Conservation (phyloP, 2,329 filamentous ascomycete genomes). For the Xylaria sp. region DNA sequence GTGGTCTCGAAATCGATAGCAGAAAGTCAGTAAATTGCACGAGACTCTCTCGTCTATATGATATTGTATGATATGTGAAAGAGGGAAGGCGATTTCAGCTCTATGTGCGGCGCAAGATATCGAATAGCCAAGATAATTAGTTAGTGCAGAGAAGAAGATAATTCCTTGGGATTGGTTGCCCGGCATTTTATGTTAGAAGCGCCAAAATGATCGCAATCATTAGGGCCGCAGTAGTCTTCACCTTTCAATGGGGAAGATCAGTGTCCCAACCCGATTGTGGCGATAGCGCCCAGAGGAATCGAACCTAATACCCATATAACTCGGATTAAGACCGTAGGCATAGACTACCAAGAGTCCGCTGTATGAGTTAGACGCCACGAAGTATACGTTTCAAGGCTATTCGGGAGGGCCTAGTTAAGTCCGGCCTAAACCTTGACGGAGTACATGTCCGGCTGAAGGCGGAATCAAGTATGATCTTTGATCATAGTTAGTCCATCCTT, state of each 20-base stretch:
- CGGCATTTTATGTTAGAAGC: background rate
- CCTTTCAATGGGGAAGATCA: background rate
- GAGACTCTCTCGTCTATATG: background rate
- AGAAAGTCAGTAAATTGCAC: background rate
- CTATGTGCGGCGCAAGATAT: background rate
- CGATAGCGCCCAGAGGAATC: background rate
- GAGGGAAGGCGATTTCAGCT: background rate
- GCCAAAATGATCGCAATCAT: background rate
- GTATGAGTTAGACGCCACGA: background rate
- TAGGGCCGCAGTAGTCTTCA: conserved; percentile 9
- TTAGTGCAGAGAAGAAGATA: background rate
- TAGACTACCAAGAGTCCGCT: background rate
- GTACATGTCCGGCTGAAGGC: background rate
- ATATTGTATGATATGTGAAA: background rate
- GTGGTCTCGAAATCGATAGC: background rate
- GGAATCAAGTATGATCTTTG: background rate
- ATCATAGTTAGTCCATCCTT: background rate
- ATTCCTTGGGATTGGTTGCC: background rate
- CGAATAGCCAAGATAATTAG: background rate
- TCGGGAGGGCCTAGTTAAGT: background rate
- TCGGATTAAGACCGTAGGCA: background rate
- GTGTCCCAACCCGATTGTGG: background rate
- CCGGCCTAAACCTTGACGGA: background rate
- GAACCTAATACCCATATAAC: background rate
- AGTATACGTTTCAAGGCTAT: background rate